phyloP scores from a whole-genome alignment of 192 early-diverging fungal species.

The Lobulomyces angularis region DNA sequence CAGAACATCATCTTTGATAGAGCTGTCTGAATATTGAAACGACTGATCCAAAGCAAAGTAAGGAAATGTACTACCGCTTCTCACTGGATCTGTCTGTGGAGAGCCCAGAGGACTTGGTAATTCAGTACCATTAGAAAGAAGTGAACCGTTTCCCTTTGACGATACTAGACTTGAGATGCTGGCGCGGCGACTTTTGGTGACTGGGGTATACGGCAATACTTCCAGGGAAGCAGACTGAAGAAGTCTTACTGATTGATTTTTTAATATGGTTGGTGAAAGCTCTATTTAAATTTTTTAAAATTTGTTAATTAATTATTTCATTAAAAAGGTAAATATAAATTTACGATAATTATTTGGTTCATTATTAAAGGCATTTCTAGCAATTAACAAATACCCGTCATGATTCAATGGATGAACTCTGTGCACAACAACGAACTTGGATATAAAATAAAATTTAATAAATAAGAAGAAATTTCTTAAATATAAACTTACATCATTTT shows the following conservation, averaged over 20 bases:
- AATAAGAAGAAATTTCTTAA: not conserved
- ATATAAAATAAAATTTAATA: not conserved
- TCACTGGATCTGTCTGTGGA: too few species aligned
- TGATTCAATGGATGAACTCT: slow-evolving; percentile 80
- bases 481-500: slow-evolving; percentile 52
- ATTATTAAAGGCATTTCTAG: slow-evolving; percentile 68
- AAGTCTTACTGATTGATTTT: slow-evolving; percentile 34
- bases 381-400: slow-evolving; percentile 83
- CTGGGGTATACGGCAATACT: slow-evolving; percentile 13
- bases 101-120: too few species aligned
- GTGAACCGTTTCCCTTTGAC: too few species aligned
- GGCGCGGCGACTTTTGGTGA: slow-evolving; percentile 8
- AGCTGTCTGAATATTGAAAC: too few species aligned
- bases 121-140: too few species aligned
- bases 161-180: slow-evolving; percentile 1
- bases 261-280: slow-evolving; percentile 31
- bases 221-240: slow-evolving; percentile 20
- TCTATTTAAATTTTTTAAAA: slow-evolving; percentile 8
- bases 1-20: too few species aligned
- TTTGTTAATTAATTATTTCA: slow-evolving; percentile 1
- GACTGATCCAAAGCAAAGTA: too few species aligned
- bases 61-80: too few species aligned
- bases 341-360: slow-evolving; percentile 7
- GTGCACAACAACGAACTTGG: slow-evolving; percentile 80
- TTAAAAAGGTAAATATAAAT: not conserved